Evolutionary conservation across 441 rosid species (phyloP).

Genomic region (Brassica hybrid): DNA sequence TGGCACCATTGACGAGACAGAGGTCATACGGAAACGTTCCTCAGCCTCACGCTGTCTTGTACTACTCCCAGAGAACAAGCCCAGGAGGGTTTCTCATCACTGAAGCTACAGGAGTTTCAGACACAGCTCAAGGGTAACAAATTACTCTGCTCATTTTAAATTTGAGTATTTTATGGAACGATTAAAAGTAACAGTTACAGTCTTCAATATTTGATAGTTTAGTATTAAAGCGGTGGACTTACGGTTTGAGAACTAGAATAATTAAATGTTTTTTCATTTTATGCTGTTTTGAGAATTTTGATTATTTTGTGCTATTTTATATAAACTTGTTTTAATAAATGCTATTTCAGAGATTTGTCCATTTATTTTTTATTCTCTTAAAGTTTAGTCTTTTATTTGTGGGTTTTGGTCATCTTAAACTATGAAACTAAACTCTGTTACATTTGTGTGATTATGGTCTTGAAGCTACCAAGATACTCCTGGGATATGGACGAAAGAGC

Average conservation of each 20-base stretch:
- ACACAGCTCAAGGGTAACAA: constrained; percentile 58
- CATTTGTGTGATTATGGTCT: neutral
- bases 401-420: neutral
- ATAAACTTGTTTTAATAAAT: too few relatives aligned
- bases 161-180: too few relatives aligned
- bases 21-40: constrained; percentile 59
- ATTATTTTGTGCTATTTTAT: too few relatives aligned
- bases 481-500: constrained; percentile 67
- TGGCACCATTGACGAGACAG: constrained; percentile 62
- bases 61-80: constrained; percentile 61
- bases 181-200: too few relatives aligned
- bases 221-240: neutral
- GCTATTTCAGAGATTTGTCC: too few relatives aligned
- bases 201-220: neutral
- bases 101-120: constrained; percentile 66
- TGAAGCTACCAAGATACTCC: constrained; percentile 48
- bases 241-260: too few relatives aligned
- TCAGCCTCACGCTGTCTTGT: constrained; percentile 59
- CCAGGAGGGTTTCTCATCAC: constrained; percentile 56
- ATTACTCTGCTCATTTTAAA: neutral
- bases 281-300: too few relatives aligned
- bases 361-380: too few relatives aligned
- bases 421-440: neutral
- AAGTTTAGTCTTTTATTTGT: neutral
- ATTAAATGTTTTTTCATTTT: too few relatives aligned